phyloP scores from a whole-genome alignment of 2,329 filamentous ascomycete species.

The Cryphonectria japonica region DNA sequence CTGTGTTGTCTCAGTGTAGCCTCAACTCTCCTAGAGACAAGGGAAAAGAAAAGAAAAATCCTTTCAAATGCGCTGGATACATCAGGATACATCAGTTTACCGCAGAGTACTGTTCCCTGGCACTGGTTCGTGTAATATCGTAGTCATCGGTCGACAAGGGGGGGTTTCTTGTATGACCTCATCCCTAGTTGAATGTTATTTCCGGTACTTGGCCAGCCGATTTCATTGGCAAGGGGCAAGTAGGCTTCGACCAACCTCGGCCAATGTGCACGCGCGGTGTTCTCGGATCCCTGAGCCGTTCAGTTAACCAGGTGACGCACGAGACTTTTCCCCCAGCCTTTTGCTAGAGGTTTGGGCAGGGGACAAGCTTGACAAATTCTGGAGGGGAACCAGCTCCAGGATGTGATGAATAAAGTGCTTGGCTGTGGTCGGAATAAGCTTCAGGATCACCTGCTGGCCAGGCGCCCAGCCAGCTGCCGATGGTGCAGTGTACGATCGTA shows the following conservation, averaged over 20 bases:
- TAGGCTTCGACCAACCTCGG: not conserved
- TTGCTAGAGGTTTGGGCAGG: not conserved
- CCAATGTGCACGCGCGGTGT: not conserved
- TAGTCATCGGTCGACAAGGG: not conserved
- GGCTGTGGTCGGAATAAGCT: slow-evolving; percentile 25
- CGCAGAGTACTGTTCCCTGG: not conserved
- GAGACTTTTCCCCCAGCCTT: slow-evolving; percentile 5
- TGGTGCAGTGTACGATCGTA: not conserved
- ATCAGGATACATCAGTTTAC: not conserved
- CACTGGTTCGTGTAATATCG: not conserved
- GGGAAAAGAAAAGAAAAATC: not conserved
- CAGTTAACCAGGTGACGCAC: slow-evolving; percentile 21
- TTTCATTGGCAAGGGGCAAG: not conserved
- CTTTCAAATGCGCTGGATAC: not conserved
- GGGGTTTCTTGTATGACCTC: not conserved
- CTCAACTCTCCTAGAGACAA: not conserved
- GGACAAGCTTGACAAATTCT: not conserved
- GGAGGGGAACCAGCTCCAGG: not conserved
- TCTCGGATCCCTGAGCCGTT: slow-evolving; percentile 5
- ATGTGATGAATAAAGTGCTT: not conserved
- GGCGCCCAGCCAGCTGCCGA: not conserved
- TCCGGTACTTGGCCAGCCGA: not conserved
- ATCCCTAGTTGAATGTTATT: not conserved
- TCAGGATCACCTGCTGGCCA: slow-evolving; percentile 10
- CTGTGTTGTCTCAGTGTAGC: not conserved